Evolutionary conservation across 2,329 filamentous ascomycete species (phyloP).

Genomic region (Corinectria fuckeliana): DNA sequence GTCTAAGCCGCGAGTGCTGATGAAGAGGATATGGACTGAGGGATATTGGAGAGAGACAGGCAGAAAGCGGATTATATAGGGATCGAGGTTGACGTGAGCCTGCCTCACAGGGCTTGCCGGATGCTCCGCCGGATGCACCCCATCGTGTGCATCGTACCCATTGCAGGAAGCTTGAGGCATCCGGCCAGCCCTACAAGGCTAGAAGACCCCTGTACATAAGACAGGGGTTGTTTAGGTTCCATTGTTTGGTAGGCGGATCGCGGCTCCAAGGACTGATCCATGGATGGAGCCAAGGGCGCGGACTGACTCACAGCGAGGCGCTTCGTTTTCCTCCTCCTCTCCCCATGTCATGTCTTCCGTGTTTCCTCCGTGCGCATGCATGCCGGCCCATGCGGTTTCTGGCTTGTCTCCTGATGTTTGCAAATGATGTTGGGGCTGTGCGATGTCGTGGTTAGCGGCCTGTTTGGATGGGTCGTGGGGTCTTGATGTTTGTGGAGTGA

Average conservation of each 20-base stretch:
- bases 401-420: neutral
- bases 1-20: neutral
- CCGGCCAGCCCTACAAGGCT: neutral
- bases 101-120: neutral
- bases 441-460: neutral
- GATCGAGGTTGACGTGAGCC: neutral
- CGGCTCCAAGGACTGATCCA: too few relatives aligned
- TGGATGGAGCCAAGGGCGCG: too few relatives aligned
- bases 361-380: neutral
- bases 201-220: neutral
- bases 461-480: neutral
- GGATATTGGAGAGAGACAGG: neutral
- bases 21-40: neutral
- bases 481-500: too few relatives aligned
- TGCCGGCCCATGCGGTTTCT: constrained; percentile 3
- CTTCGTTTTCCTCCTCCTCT: too few relatives aligned
- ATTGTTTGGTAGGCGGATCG: neutral
- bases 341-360: too few relatives aligned
- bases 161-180: neutral
- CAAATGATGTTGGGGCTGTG: neutral
- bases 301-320: neutral
- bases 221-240: too few relatives aligned
- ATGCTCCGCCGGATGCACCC: neutral
- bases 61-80: neutral
- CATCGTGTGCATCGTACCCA: neutral